Percentiles rank a stretch among this genome's conserved stretches.
These are phyloP conservation scores for Luvunga scandens DNA, from an alignment of 345 rosid species.

Conservation along the genomic window DNA sequence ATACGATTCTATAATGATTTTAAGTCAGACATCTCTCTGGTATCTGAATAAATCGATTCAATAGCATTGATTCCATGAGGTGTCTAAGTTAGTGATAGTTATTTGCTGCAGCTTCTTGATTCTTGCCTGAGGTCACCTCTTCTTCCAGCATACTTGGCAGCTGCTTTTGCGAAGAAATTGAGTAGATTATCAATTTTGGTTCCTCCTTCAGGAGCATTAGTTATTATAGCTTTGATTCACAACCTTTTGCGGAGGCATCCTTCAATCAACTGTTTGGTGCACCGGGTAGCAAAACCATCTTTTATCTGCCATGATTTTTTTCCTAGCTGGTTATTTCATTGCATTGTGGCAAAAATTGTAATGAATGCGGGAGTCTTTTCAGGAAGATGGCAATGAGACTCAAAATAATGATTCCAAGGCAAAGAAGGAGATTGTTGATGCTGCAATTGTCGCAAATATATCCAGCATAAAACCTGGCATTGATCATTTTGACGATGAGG, in stretches of 20 bases:
- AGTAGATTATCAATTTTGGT: conserved; percentile 72
- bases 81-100: background rate
- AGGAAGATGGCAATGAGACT: conserved; percentile 50
- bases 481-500: conserved; percentile 64
- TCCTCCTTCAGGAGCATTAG: conserved; percentile 85
- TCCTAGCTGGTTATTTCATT: background rate
- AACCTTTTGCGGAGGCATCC: conserved; percentile 89
- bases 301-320: background rate
- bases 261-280: conserved; percentile 90
- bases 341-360: background rate
- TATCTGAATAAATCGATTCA: background rate
- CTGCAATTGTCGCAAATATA: conserved; percentile 8
- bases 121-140: conserved; percentile 89
- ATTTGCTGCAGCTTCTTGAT: conserved; percentile 79
- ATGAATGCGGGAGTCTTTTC: conserved; percentile 12
- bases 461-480: conserved; percentile 44
- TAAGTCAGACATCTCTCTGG: background rate
- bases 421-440: conserved; percentile 30
- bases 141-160: conserved; percentile 96
- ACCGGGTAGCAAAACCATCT: conserved; percentile 43
- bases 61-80: background rate
- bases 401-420: conserved; percentile 29
- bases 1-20: background rate
- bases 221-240: conserved; percentile 77
- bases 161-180: conserved; percentile 87